Percentiles rank a stretch among this genome's conserved stretches.
phyloP scores from a whole-genome alignment of 2,329 filamentous ascomycete species.

The Beauveria rudraprayagi region DNA sequence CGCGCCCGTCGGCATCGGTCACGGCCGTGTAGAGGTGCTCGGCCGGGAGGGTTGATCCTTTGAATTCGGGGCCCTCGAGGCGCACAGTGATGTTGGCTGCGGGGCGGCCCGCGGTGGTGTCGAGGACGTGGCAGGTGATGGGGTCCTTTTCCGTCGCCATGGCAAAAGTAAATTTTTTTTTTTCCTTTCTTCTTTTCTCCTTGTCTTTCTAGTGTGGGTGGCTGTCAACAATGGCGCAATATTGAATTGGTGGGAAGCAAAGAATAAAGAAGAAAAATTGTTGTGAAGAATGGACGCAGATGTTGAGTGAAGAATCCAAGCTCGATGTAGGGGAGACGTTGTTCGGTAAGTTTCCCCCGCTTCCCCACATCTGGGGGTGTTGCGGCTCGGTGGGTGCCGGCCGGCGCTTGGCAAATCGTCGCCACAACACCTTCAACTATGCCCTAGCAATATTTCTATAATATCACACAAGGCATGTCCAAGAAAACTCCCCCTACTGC shows the following conservation, averaged over 20 bases:
- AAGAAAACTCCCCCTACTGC: too few species aligned
- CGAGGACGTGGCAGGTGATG: slow-evolving; percentile 83
- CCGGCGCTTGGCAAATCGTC: not conserved
- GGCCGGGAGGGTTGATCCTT: slow-evolving; percentile 13
- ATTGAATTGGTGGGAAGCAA: not conserved
- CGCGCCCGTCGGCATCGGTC: slow-evolving; percentile 70
- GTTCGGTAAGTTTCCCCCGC: not conserved
- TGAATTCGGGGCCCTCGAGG: slow-evolving; percentile 40
- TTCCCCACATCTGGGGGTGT: not conserved
- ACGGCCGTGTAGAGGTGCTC: slow-evolving; percentile 17
- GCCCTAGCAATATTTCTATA: too few species aligned
- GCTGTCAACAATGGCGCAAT: too few species aligned
- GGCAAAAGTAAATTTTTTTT: not conserved
- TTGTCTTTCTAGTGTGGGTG: too few species aligned
- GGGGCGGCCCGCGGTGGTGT: slow-evolving; percentile 67
- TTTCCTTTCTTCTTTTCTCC: too few species aligned
- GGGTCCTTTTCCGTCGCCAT: slow-evolving; percentile 40
- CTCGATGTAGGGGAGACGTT: not conserved
- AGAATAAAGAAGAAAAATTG: not conserved
- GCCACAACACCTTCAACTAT: not conserved
- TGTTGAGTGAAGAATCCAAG: not conserved
- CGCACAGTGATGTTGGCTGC: slow-evolving; percentile 59
- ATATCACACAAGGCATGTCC: too few species aligned
- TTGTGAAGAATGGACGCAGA: not conserved
- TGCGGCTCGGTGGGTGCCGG: slow-evolving; percentile 11